Conservation (phyloP, 495 filamentous ascomycete species). For the Diplogelasinospora grovesii region DNA sequence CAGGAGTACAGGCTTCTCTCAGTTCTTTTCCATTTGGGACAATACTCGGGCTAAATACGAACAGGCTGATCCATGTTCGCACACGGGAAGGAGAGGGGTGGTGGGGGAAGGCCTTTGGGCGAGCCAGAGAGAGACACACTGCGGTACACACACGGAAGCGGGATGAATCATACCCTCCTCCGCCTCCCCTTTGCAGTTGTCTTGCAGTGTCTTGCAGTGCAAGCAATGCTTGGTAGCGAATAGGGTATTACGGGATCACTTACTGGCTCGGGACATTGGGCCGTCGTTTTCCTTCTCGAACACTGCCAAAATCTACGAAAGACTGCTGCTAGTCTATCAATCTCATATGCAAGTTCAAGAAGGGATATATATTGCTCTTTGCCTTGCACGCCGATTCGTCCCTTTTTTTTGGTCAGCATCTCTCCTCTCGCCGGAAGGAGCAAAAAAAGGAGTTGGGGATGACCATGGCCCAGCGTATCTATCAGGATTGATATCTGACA, state of each 20-base stretch:
- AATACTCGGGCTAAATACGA: conserved; percentile 20
- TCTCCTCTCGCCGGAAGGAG: too few relatives aligned
- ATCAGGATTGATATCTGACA: too few relatives aligned
- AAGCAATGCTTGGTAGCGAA: conserved; percentile 20
- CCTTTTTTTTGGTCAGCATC: too few relatives aligned
- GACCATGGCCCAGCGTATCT: too few relatives aligned
- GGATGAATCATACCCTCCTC: conserved; percentile 3
- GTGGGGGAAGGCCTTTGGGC: not conserved
- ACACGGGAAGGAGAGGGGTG: not conserved
- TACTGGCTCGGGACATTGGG: conserved; percentile 16
- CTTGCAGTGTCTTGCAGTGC: too few relatives aligned
- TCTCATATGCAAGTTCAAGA: conserved; percentile 4
- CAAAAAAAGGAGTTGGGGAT: too few relatives aligned
- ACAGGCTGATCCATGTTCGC: conserved; percentile 19
- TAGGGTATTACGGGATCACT: conserved; percentile 19
- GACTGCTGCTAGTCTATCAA: too few relatives aligned
- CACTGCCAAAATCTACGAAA: too few relatives aligned
- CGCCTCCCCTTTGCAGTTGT: conserved; percentile 8
- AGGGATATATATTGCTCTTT: too few relatives aligned
- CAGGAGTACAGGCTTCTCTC: not conserved
- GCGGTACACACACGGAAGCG: not conserved
- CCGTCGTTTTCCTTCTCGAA: conserved; percentile 2
- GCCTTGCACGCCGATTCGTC: too few relatives aligned
- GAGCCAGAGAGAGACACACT: not conserved
- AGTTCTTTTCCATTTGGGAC: conserved; percentile 6